Conservation (phyloP, 352 stramenopile species). For the Globisporangium middletonii region DNA sequence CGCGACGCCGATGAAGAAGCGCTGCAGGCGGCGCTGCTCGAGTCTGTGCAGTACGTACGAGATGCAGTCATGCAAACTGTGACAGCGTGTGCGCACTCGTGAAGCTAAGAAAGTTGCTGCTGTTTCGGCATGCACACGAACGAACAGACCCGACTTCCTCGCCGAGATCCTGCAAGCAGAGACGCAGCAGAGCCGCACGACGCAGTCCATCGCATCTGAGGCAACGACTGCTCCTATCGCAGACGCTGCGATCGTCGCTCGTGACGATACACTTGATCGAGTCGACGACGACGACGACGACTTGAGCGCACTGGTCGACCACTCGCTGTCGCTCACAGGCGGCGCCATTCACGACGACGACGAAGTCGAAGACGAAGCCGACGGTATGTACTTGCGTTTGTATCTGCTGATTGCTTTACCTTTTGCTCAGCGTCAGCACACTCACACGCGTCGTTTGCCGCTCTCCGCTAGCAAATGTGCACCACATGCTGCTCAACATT, state of each 20-base stretch:
- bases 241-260: background rate
- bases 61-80: background rate
- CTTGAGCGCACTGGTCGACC: slow-evolving; percentile 5
- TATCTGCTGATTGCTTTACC: background rate
- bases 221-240: background rate
- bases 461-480: slow-evolving; percentile 14
- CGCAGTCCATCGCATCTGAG: background rate
- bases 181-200: slow-evolving; percentile 8
- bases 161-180: slow-evolving; percentile 69
- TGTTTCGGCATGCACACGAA: background rate
- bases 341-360: slow-evolving; percentile 12
- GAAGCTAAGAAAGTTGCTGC: background rate
- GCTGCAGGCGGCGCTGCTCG: slow-evolving; percentile 52
- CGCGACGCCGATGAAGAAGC: slow-evolving; percentile 68
- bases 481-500: slow-evolving; percentile 57
- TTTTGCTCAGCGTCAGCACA: too few species aligned
- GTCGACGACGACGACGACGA: slow-evolving; percentile 17
- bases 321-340: slow-evolving; percentile 3
- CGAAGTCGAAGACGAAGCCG: background rate
- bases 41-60: slow-evolving; percentile 45
- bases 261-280: background rate
- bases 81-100: background rate
- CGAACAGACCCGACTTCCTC: slow-evolving; percentile 53
- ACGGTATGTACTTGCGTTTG: slow-evolving; percentile 2
- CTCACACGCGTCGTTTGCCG: too few species aligned